Conservation (phyloP, 139 green algal genomes). For the Closterium sp. region DNA sequence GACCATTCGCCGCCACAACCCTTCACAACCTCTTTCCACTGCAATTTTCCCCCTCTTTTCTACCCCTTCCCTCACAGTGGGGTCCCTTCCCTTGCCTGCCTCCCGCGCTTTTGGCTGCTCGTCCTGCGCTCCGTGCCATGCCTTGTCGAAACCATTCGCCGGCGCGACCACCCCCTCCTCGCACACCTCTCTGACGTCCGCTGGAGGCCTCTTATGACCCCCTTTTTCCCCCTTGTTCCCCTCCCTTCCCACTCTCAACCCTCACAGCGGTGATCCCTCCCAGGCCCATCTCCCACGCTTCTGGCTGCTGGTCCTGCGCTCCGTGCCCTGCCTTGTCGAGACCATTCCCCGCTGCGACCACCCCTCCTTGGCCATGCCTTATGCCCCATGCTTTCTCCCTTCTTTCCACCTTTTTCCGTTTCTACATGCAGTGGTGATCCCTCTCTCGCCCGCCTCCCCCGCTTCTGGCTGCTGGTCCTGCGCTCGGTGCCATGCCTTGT, state of each 20-base stretch:
- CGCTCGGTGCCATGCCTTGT: not conserved
- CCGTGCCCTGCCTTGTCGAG: not conserved
- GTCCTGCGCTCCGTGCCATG: not conserved
- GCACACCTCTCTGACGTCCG: not conserved
- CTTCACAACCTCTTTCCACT: too few relatives aligned
- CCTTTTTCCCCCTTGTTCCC: not conserved
- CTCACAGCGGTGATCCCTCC: not conserved
- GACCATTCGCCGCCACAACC: not conserved
- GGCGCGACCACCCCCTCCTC: not conserved
- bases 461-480: not conserved
- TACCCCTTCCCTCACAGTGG: not conserved
- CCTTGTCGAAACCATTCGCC: not conserved
- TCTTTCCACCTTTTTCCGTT: too few relatives aligned
- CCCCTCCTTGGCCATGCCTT: not conserved
- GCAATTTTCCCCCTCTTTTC: too few relatives aligned
- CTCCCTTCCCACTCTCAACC: too few relatives aligned
- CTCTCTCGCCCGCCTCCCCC: not conserved
- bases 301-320: not conserved
- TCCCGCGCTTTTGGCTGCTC: too few relatives aligned
- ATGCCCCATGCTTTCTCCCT: too few relatives aligned
- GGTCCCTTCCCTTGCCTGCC: not conserved
- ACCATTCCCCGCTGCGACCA: not conserved
- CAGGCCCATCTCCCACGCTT: not conserved
- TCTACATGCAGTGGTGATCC: too few relatives aligned
- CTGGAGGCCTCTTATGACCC: not conserved